Percentiles rank a stretch among this genome's conserved stretches.
These are phyloP conservation scores for Fusarium citri DNA, from an alignment of 2,329 filamentous ascomycete genomes.

Conservation along the genomic window DNA sequence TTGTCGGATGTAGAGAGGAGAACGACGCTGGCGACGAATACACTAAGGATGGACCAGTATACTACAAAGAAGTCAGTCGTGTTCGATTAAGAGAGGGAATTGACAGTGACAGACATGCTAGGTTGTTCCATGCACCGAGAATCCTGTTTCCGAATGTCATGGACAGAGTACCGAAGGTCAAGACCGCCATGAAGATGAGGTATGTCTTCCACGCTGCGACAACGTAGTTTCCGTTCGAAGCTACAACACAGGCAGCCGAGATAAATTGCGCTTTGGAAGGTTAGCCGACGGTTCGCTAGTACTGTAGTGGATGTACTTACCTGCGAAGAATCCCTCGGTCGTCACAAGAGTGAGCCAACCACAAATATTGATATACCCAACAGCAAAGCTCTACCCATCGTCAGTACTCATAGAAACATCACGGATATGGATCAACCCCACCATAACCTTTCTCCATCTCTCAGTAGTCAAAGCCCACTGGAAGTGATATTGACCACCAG, in stretches of 20 bases:
- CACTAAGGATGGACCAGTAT: slow-evolving; percentile 56
- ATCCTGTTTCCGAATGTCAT: slow-evolving; percentile 58
- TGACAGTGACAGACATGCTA: too few species aligned
- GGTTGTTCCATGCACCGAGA: slow-evolving; percentile 56
- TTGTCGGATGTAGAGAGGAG: slow-evolving; percentile 56
- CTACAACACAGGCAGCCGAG: slow-evolving; percentile 56
- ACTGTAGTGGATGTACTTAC: too few species aligned
- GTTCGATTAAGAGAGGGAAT: too few species aligned
- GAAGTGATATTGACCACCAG: slow-evolving; percentile 60
- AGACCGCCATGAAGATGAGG: slow-evolving; percentile 53
- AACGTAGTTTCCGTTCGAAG: slow-evolving; percentile 52
- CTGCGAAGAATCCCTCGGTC: slow-evolving; percentile 57
- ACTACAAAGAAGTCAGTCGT: slow-evolving; percentile 36
- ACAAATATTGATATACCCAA: slow-evolving; percentile 57
- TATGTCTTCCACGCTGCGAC: slow-evolving; percentile 56
- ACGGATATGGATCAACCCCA: slow-evolving; percentile 7
- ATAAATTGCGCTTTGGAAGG: slow-evolving; percentile 54
- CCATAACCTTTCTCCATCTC: slow-evolving; percentile 54
- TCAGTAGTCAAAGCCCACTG: slow-evolving; percentile 55
- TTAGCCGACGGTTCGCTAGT: neutral
- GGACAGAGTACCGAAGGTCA: slow-evolving; percentile 40
- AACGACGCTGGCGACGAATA: slow-evolving; percentile 58
- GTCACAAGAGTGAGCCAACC: slow-evolving; percentile 60
- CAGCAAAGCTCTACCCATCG: slow-evolving; percentile 53
- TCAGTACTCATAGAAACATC: neutral